These are phyloP conservation scores for Venturia carpophila DNA, from an alignment of 2,329 filamentous ascomycete species.

Conservation along the genomic window DNA sequence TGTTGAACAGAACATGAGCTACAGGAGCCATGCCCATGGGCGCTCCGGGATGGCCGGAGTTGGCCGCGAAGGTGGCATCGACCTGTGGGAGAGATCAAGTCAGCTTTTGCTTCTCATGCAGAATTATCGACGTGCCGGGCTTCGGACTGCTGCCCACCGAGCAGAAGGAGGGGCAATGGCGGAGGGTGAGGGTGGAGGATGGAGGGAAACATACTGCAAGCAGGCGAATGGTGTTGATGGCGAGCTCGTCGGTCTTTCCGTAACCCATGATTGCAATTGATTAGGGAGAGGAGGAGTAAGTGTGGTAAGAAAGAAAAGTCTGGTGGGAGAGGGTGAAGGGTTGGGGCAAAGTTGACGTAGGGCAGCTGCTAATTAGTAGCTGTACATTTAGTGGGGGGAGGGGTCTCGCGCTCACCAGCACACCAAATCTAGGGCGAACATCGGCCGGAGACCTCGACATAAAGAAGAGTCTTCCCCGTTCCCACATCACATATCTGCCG, in stretches of 20 bases:
- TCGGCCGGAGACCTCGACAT: background rate
- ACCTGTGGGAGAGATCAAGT: slow-evolving; percentile 49
- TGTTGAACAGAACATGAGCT: slow-evolving; percentile 96
- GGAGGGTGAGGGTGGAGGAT: too few relatives aligned
- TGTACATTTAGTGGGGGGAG: background rate
- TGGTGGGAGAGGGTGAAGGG: background rate
- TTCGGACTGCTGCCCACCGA: background rate
- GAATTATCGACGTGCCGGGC: background rate
- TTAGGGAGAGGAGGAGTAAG: background rate
- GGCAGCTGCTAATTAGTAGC: background rate
- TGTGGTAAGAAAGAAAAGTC: background rate
- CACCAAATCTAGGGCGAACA: background rate
- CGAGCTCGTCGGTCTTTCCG: slow-evolving; percentile 77
- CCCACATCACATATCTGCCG: background rate
- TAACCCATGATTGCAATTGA: slow-evolving; percentile 45
- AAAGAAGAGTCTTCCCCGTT: background rate
- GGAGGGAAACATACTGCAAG: slow-evolving; percentile 69
- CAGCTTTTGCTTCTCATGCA: background rate
- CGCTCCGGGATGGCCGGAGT: slow-evolving; percentile 97
- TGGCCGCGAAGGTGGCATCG: slow-evolving; percentile 93
- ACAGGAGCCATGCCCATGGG: slow-evolving; percentile 96
- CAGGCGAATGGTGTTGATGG: slow-evolving; percentile 96
- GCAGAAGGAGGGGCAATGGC: slow-evolving; percentile 14
- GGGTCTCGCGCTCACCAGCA: too few relatives aligned
- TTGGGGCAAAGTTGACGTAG: background rate